Evolutionary conservation across 495 filamentous ascomycete species (phyloP), one percentile per base, ranked within the genome.

Genomic region (Aspergillus sclerotioniger): DNA sequence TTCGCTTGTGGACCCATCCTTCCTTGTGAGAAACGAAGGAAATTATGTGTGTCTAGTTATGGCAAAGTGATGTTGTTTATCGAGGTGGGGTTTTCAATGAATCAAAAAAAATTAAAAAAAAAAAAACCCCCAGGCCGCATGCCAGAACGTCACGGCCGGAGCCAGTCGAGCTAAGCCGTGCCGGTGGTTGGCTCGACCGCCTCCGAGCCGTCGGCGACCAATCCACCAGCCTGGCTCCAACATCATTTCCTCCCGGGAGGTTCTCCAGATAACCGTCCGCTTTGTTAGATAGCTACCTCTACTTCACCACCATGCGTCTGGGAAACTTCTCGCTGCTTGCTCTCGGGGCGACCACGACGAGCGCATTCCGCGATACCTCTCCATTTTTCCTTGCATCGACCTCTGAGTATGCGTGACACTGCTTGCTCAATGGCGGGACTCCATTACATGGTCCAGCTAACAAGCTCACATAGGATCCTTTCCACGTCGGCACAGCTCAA

Each of bases 321-420:
- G 83, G 78, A 59, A 75, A 75, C 66, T 69, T 86, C 54, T 79
- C 83, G 59, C 73, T 84, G 54, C 64, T 90, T 43, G 82, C 87
- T 68, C 80, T 89, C 59, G 80, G 78, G 65, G 77, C 80, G 70
- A 76, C 79, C 56, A 72, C 80, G 12, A 84, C 77, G 51, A 78
- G 82, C 37, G 91, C 91, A 15, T 93, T 95, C 73, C 83, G 81
- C 48, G 87, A 96, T 64, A 89, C 91, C 0, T 92, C 90, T 44
- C 92, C 92, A 15, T 94, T 95, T 68, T 81, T 96, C 72, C 73
- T 96, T 25, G 85, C 91, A 66, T 95, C 92, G 21, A 88, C 83
- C 35, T 84, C 88, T 51, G 77, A 85, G 91, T 96, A 83, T 41
- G 87, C 75, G 55, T 62, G 47, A 52, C 43, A 57, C 53, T 19